A percentile compares a stretch with the other conserved stretches of the same genome.
phyloP scores from a whole-genome alignment of 1,284 basidiomycete genomes.

The Cystobasidium pallidum region DNA sequence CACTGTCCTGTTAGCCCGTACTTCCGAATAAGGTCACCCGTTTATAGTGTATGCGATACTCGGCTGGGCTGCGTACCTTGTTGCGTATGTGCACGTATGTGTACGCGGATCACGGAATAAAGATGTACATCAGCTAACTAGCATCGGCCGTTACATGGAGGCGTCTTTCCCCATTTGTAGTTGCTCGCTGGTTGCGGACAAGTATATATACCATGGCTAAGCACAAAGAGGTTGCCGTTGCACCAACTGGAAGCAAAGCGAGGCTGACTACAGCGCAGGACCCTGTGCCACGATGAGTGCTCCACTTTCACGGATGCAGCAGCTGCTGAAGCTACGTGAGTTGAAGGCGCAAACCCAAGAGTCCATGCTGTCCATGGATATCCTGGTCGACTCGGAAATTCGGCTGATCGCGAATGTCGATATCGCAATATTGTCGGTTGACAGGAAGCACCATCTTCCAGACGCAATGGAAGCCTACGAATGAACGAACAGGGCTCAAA shows the following conservation, averaged over 20 bases:
- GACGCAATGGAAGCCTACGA: conserved; percentile 78
- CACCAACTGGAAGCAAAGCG: background rate
- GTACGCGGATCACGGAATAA: too few relatives aligned
- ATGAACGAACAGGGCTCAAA: conserved; percentile 77
- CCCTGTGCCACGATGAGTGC: conserved; percentile 19
- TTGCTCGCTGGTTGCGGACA: too few relatives aligned
- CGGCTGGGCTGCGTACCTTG: background rate
- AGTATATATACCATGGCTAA: background rate
- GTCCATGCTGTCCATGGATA: background rate
- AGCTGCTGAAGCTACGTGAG: conserved; percentile 48
- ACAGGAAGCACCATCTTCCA: conserved; percentile 71
- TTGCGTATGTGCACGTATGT: background rate
- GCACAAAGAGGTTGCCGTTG: conserved; percentile 14
- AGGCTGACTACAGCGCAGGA: background rate
- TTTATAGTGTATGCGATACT: background rate
- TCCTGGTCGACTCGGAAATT: background rate
- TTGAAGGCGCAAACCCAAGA: background rate
- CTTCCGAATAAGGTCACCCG: too few relatives aligned
- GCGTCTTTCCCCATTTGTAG: too few relatives aligned
- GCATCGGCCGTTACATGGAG: too few relatives aligned
- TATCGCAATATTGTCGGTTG: conserved; percentile 58
- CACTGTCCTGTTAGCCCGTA: too few relatives aligned
- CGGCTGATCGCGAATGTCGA: conserved; percentile 18
- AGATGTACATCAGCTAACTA: too few relatives aligned
- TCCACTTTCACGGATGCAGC: conserved; percentile 41